Conservation (phyloP, 2,329 filamentous ascomycete genomes). For the Eutypella sp. region DNA sequence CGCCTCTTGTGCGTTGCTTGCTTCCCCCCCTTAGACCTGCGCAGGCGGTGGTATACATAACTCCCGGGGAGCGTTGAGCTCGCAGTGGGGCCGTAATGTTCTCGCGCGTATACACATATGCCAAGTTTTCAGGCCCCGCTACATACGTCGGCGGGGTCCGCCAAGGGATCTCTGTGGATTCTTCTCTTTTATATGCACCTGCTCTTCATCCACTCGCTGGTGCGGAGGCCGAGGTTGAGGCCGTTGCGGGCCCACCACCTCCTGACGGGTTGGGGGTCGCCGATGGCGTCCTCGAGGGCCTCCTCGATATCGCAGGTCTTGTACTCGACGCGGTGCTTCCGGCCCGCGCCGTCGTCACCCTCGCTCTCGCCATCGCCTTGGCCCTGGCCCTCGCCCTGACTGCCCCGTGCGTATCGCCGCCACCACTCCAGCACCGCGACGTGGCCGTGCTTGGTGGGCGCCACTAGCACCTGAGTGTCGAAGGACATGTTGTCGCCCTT, state of each 20-base stretch:
- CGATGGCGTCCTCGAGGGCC: constrained; percentile 81
- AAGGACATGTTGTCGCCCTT: constrained; percentile 70
- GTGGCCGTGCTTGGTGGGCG: constrained; percentile 82
- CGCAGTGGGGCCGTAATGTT: no score
- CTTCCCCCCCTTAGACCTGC: no score
- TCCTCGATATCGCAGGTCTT: constrained; percentile 95
- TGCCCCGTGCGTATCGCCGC: constrained; percentile 61
- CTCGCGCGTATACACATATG: no score
- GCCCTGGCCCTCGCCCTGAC: no score
- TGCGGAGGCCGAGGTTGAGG: constrained; percentile 73
- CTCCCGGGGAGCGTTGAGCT: no score
- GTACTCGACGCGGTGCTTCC: constrained; percentile 75
- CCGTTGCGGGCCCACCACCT: constrained; percentile 87
- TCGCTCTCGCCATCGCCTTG: constrained; percentile 47
- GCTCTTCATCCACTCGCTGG: constrained; percentile 85
- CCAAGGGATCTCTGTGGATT: background rate
- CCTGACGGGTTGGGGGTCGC: constrained; percentile 66
- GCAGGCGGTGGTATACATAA: no score
- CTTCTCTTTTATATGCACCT: constrained; percentile 53
- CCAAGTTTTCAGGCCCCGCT: no score
- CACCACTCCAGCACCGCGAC: constrained; percentile 88
- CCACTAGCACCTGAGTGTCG: constrained; percentile 77
- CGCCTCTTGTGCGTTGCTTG: no score
- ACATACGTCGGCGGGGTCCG: no score
- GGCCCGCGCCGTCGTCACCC: constrained; percentile 47